Base-by-base conservation (phyloP, 345 rosid genomes). In the Murraya paniculata region DNA sequence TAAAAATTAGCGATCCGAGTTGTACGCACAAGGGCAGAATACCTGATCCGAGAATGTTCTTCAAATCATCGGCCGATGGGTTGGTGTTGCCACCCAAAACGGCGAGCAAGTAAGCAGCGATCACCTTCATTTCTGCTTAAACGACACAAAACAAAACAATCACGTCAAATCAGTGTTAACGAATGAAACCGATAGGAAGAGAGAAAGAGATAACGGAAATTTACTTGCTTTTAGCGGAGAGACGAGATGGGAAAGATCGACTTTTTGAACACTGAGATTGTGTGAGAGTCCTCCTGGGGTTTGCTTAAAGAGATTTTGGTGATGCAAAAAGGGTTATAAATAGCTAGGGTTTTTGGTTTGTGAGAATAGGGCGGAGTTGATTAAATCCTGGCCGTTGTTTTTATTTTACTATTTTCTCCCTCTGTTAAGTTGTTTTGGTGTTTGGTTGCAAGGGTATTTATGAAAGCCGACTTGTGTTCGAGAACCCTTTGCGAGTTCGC, bases 101-200 rank as follows among this genome's bases (percentile, higher is more conserved):
- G 50, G 94, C 94, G 64, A 93, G 94, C 82, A 91, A 85, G 35
- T 83, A 93, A 9, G 94, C 93, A 9, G 94, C 98, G 38, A 91
- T 78, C 65, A 93, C 86, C 93, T 93, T 93, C 96, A 93, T 93
- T 77, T 80, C 80, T 72, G 81, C 58, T n/a, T 6, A 71, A 61
- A 61, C 31, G 28, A 53, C 30, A 27, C 9, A 71, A 5, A 33
- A 38, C 61, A 25, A 57, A 68, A 21, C 30, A 1, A 69, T 13
- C 10, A 14, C 10, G 45, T 71, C 2, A 21, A 25, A 71, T 53
- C 39, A 9, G n/a, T 9, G 24, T 33, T 1, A 0, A 25, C 36
- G 22, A 6, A 19, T 9, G 21, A 25, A 27, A 70, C 1, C 18
- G 27, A 59, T 5, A 38, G 9, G 35, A 2, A 7, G 22, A 4